Percentiles rank a stretch among this genome's conserved stretches.
These are phyloP conservation scores for Eragrostis nindensis DNA, from an alignment of 176 grass and related monocot genomes.

Conservation along the genomic window DNA sequence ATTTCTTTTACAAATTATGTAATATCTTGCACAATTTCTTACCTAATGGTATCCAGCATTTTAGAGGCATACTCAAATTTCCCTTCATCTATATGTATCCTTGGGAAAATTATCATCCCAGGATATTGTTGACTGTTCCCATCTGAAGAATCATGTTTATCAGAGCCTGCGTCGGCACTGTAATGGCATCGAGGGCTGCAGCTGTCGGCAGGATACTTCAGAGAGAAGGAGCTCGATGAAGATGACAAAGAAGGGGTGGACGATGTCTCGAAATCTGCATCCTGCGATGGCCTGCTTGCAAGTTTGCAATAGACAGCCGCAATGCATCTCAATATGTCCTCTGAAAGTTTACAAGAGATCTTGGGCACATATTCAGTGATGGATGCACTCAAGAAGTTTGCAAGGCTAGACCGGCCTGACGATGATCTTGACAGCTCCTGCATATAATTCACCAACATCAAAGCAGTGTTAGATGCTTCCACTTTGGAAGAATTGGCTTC, in stretches of 20 bases:
- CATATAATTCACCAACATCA: constrained; percentile 36
- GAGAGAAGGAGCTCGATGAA: constrained; percentile 69
- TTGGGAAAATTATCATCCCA: constrained; percentile 67
- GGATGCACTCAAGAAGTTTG: constrained; percentile 74
- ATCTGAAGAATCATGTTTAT: constrained; percentile 39
- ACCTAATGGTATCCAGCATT: constrained; percentile 93
- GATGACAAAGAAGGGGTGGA: constrained; percentile 68
- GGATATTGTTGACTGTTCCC: constrained; percentile 47
- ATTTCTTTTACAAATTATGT: neutral
- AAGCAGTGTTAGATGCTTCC: constrained; percentile 27
- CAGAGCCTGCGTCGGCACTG: constrained; percentile 42
- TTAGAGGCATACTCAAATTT: constrained; percentile 93
- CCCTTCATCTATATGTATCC: constrained; percentile 82
- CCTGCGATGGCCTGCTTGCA: constrained; percentile 46
- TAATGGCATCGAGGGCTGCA: constrained; percentile 61
- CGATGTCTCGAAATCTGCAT: constrained; percentile 42
- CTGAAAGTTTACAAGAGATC: constrained; percentile 83
- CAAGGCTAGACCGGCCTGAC: constrained; percentile 71
- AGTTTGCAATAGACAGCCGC: constrained; percentile 80
- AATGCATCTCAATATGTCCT: constrained; percentile 90
- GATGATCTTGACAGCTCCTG: constrained; percentile 58
- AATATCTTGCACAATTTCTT: constrained; percentile 22
- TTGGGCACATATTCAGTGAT: constrained; percentile 65
- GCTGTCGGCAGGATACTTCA: constrained; percentile 43
- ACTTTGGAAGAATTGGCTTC: neutral